phyloP scores from a whole-genome alignment of 345 rosid genomes.

The Chamaenerion angustifolium region DNA sequence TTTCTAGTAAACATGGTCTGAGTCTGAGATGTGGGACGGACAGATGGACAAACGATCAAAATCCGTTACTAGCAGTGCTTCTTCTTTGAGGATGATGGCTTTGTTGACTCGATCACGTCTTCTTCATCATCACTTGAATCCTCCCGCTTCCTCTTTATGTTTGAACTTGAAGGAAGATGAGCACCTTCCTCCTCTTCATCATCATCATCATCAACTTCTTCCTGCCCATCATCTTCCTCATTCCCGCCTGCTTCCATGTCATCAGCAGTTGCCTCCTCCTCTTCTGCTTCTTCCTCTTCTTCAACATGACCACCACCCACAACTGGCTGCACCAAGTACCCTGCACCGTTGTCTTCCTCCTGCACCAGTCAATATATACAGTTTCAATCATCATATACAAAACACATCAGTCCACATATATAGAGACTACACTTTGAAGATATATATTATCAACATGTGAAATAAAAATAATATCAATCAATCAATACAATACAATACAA shows the following conservation, averaged over 20 bases:
- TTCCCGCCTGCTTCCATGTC: constrained; percentile 35
- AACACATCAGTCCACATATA: neutral
- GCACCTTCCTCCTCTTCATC: constrained; percentile 1
- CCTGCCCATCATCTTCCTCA: constrained; percentile 36
- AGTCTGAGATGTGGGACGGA: neutral
- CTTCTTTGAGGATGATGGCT: constrained; percentile 25
- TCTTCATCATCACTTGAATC: constrained; percentile 21
- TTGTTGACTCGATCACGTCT: constrained; percentile 17
- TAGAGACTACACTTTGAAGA: too few relatives aligned
- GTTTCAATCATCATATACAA: neutral
- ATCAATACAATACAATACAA: too few relatives aligned
- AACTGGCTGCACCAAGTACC: constrained; percentile 52
- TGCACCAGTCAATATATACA: constrained; percentile 13
- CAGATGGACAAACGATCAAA: neutral
- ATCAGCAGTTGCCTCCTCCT: constrained; percentile 28
- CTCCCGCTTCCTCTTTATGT: constrained; percentile 41
- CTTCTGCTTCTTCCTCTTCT: constrained; percentile 27
- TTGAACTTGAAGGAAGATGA: constrained; percentile 28
- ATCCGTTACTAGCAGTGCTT: constrained; percentile 16
- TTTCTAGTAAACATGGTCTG: neutral
- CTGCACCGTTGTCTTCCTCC: constrained; percentile 53
- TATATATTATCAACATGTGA: too few relatives aligned
- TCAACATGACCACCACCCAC: constrained; percentile 18
- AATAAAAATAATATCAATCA: neutral
- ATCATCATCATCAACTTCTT: constrained; percentile 28